phyloP scores from a whole-genome alignment of 768 basidiomycete species.

The Suillus subalutaceus region DNA sequence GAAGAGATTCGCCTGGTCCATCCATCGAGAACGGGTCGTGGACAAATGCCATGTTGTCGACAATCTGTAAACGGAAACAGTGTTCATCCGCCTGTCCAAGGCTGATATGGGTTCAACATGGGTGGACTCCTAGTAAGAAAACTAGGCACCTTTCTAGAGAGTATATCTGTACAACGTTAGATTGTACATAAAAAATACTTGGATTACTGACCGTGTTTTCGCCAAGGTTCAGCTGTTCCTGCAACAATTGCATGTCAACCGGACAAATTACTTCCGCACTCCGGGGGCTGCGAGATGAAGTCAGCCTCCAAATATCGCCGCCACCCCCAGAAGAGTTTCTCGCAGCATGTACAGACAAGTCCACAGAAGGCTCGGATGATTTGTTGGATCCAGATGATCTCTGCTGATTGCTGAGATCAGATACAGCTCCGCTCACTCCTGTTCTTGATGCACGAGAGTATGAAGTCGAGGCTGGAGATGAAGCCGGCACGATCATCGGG shows the following conservation, averaged over 20 bases:
- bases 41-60: constrained; percentile 47
- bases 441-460: neutral
- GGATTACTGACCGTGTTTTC: constrained; percentile 44
- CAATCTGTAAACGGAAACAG: constrained; percentile 47
- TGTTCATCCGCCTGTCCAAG: constrained; percentile 40
- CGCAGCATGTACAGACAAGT: constrained; percentile 12
- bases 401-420: neutral
- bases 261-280: constrained; percentile 36
- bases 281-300: constrained; percentile 42
- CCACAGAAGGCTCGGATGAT: constrained; percentile 11
- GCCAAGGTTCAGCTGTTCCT: constrained; percentile 33
- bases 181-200: constrained; percentile 4
- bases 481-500: neutral
- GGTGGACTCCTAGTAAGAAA: neutral
- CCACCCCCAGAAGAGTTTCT: constrained; percentile 17
- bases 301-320: constrained; percentile 40
- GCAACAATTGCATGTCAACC: constrained; percentile 30
- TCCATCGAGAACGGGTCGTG: constrained; percentile 62
- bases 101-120: constrained; percentile 24
- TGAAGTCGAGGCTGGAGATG: neutral
- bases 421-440: neutral
- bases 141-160: constrained; percentile 31
- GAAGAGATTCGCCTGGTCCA: constrained; percentile 40
- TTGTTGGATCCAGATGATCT: neutral
- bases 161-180: constrained; percentile 22